phyloP scores from a whole-genome alignment of 1,284 basidiomycete species.

The Kalmanozyma brasiliensis region DNA sequence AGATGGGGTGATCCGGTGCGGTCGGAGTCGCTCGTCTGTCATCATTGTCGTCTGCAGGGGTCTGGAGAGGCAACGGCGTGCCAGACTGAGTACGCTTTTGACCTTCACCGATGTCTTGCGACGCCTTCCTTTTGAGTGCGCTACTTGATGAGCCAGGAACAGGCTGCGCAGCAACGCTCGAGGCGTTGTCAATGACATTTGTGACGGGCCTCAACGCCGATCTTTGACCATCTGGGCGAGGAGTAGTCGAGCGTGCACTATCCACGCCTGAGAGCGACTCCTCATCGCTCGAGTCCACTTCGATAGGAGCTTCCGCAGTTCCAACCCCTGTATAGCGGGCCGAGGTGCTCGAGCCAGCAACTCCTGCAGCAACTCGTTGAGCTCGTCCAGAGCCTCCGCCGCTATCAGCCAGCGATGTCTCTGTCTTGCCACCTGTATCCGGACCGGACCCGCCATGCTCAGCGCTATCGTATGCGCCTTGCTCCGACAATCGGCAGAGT shows the following conservation, averaged over 20 bases:
- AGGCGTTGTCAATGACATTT: not conserved
- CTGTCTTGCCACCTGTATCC: too few species aligned
- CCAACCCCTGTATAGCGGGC: not conserved
- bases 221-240: not conserved
- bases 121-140: conserved; percentile 16
- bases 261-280: not conserved
- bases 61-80: conserved; percentile 1
- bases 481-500: conserved; percentile 17
- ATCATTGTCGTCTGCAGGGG: too few species aligned
- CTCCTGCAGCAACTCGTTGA: not conserved
- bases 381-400: too few species aligned
- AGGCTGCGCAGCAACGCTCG: not conserved
- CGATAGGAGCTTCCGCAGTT: conserved; percentile 1
- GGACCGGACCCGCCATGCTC: too few species aligned
- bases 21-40: not conserved
- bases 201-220: not conserved
- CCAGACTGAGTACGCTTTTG: conserved; percentile 4
- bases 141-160: not conserved
- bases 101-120: not conserved
- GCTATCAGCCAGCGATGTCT: not conserved
- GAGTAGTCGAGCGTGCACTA: not conserved
- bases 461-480: conserved; percentile 6
- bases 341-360: too few species aligned
- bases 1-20: not conserved
- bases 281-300: conserved; percentile 9